These are phyloP conservation scores for Penicillium robsamsonii DNA, from an alignment of 495 filamentous ascomycete species.

Conservation along the genomic window DNA sequence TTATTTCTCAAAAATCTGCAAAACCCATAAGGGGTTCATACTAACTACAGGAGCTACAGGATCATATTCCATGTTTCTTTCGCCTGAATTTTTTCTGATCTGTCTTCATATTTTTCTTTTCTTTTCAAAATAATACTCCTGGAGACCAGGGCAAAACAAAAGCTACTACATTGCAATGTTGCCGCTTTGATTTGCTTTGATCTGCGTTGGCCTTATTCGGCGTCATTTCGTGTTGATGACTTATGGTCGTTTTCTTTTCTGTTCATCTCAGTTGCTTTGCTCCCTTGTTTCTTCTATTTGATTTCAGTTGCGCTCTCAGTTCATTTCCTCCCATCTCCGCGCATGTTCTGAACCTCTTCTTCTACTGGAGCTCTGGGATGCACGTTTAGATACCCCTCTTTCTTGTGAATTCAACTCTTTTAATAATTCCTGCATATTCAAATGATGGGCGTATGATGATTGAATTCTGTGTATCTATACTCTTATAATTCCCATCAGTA, in stretches of 20 bases:
- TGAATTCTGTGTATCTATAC: background rate
- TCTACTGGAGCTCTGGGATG: conserved; percentile 17
- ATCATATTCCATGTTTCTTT: background rate
- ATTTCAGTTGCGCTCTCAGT: background rate
- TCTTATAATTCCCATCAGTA: background rate
- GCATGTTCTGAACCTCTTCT: conserved; percentile 10
- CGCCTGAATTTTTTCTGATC: background rate
- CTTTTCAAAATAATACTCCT: background rate
- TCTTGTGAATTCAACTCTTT: conserved; percentile 12
- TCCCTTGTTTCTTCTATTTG: background rate
- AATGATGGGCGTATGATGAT: background rate
- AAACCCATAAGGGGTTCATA: background rate
- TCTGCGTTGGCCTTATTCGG: background rate
- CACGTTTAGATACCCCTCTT: conserved; percentile 31
- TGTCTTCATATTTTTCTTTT: conserved; percentile 8
- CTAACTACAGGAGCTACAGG: conserved; percentile 1
- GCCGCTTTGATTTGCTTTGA: background rate
- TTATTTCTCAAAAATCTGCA: background rate
- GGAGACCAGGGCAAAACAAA: background rate
- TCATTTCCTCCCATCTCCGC: conserved; percentile 8
- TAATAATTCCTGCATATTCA: background rate
- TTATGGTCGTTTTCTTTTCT: background rate
- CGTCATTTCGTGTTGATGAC: background rate
- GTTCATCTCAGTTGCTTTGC: background rate
- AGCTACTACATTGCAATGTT: background rate